Evolutionary conservation across 1,284 basidiomycete genomes (phyloP), one percentile per base, ranked within the genome.

Genomic region (Cryptococcus deneoformans): DNA sequence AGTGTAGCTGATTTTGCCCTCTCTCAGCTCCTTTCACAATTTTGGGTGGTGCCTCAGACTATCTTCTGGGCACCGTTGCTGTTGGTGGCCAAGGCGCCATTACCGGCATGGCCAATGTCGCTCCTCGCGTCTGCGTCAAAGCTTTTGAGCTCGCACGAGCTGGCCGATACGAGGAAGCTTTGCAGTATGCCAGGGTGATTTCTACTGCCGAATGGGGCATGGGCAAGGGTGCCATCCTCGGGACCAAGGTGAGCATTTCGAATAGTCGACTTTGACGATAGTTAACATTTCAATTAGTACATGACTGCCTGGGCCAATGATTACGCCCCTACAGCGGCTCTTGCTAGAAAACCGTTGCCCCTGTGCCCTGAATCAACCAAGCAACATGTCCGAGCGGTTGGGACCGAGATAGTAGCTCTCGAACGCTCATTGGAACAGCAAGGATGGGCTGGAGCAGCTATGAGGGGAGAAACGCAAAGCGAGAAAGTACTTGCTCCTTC

Each of bases 11-110:
- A 46, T 36, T 24, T 9, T 37, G n/a, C 24, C 43, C 16, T 37
- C 44, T 29, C 43, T 3, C 53, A 67, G 64, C 64, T 14, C 57
- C 68, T 20, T 76, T 74, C 64, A 63, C 65, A 34, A 69, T 76
- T 20, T 62, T 76, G 10, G 74, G 67, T 20, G 74, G 74, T n/a
- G 73, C 72, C 24, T 61, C 71, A 7, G 73, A 75, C 51, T 75
- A 75, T 52, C 59, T 75, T 3, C 58, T 72, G 5, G 67, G 66
- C 29, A 56, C 69, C 1, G 36, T 71, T 6, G 63, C 68, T 5
- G 62, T 66, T 39, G 70, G 70, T 24, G 68, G 64, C 6, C 57
- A 64, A 29, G 74, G 75, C 6, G 68, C 70, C 37, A 77, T 77
- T 55, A 75, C 75, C 5, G 75, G 74, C 8, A 63, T 76, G 56